Evolutionary conservation across 768 basidiomycete genomes (phyloP), one percentile per base, ranked within the genome.

Genomic region (Lactifluus echinatus): DNA sequence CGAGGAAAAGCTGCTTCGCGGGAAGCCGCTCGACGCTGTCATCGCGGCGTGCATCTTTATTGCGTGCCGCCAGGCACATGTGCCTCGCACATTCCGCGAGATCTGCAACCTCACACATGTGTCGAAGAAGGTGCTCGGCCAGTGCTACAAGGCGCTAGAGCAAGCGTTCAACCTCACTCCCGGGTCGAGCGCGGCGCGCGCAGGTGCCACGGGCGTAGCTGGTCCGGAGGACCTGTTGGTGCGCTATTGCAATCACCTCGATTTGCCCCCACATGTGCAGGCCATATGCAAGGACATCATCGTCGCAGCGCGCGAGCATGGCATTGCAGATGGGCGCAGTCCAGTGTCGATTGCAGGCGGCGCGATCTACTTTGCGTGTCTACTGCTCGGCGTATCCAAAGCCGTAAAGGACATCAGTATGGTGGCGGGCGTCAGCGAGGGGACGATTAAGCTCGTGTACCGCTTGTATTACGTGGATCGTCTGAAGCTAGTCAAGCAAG

Each of bases 301-400:
- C 61, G 69, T 86, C 55, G 81, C 82, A 29, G 89, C 89, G 14
- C 81, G 91, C 51, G 79, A 87, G 61, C 79, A 87, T 63, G 90
- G 91, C 42, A 87, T 95, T 60, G 93, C 93, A 33, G 93, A 93
- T 67, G 96, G 96, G 24, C 78, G 96, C 60, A 91, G 85, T 65
- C 95, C 95, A 1, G 89, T 97, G 50, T 96, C 96, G n/a, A 93
- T 99, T 63, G 96, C 95, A n/a, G 91, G 92, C 40, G 93, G 91
- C 39, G 90, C 92, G 19, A 93, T 99, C 58, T 93, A 88, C 74
- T 97, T 98, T 72, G 89, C 90, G 29, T 89, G 89, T 66, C 78
- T 85, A 63, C 68, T 97, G 42, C 76, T 94, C 65, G 90, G 86
- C 52, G 81, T 83, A 65, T 66, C 74, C 26, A 91, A 89, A 71